Conservation (phyloP, 148 eudicot genomes). For the Beta vulgaris region DNA sequence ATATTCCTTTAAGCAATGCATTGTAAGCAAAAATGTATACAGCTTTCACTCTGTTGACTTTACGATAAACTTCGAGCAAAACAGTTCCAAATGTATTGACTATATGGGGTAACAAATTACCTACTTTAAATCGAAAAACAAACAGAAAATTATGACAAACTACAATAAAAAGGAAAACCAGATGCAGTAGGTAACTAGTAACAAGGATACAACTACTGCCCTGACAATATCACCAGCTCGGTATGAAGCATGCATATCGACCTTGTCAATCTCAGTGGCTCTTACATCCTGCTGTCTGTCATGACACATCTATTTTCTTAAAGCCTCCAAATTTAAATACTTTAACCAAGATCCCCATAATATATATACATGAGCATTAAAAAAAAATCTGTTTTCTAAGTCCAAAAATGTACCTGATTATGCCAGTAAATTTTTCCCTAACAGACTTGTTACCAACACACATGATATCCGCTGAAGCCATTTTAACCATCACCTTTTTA, state of each 20-base stretch:
- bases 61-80: background rate
- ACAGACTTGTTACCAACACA: conserved; percentile 85
- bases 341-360: background rate
- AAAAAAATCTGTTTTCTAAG: background rate
- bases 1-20: background rate
- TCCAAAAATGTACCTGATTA: conserved; percentile 53
- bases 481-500: conserved; percentile 80
- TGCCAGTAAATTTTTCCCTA: conserved; percentile 86
- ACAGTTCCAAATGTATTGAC: background rate
- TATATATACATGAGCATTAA: background rate
- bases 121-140: background rate
- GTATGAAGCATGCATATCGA: conserved; percentile 86
- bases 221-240: conserved; percentile 88
- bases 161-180: too few species aligned
- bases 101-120: too few species aligned
- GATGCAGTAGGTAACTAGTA: too few species aligned
- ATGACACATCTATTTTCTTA: background rate
- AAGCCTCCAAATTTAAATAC: background rate
- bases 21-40: background rate
- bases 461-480: conserved; percentile 90
- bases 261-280: conserved; percentile 98
- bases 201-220: conserved; percentile 90
- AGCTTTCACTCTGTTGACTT: background rate
- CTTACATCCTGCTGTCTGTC: conserved; percentile 98
- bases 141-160: background rate